These are phyloP conservation scores for Ogataea pini DNA, from an alignment of 805 yeast species.

Conservation along the genomic window DNA sequence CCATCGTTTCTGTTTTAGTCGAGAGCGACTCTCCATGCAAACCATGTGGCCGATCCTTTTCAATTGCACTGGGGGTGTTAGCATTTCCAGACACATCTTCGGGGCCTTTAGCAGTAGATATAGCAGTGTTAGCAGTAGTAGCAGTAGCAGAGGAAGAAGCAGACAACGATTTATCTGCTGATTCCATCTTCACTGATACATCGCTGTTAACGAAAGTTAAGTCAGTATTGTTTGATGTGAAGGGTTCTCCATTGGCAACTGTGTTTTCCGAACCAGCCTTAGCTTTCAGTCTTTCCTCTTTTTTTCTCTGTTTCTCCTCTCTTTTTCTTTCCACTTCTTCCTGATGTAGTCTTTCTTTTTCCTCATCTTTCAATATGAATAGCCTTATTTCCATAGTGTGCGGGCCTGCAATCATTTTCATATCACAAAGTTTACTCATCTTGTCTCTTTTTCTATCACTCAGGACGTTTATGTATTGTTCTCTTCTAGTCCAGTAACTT, in stretches of 20 bases:
- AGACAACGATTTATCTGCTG: not conserved
- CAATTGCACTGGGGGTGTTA: too few relatives aligned
- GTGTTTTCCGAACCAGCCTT: conserved; percentile 1
- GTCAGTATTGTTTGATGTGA: not conserved
- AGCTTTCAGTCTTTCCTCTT: conserved; percentile 33
- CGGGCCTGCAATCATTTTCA: conserved; percentile 73
- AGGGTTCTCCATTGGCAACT: not conserved
- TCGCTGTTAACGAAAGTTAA: not conserved
- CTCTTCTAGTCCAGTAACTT: conserved; percentile 64
- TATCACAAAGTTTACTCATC: conserved; percentile 86
- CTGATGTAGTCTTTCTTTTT: conserved; percentile 47
- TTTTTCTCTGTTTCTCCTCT: conserved; percentile 35
- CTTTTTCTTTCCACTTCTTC: conserved; percentile 34
- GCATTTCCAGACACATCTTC: too few relatives aligned
- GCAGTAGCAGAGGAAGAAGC: not conserved
- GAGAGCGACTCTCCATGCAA: too few relatives aligned
- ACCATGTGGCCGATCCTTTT: too few relatives aligned
- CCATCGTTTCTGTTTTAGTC: too few relatives aligned
- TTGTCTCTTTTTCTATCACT: conserved; percentile 62
- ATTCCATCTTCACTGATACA: not conserved
- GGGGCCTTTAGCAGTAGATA: not conserved
- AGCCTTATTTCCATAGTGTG: conserved; percentile 76
- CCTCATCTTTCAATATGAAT: conserved; percentile 83
- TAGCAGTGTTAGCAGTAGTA: not conserved
- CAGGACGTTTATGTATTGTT: conserved; percentile 49